Evolutionary conservation across 805 yeast genomes (phyloP).

Genomic region (Spathaspora boniae): DNA sequence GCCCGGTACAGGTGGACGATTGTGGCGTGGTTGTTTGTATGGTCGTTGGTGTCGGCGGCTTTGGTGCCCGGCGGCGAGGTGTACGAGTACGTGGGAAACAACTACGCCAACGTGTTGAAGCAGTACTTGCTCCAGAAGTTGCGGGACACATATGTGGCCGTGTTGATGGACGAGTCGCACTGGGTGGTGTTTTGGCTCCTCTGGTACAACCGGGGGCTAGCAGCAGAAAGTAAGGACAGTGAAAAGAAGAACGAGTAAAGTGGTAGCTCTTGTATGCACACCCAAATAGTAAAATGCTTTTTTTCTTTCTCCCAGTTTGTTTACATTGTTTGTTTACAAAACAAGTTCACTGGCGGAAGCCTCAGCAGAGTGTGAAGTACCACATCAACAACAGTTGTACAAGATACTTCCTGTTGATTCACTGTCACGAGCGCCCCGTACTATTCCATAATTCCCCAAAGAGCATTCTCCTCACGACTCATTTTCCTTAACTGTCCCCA

Average conservation of each 20-base stretch:
- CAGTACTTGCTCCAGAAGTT: not conserved
- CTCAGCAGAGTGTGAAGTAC: too few relatives aligned
- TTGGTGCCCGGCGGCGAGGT: not conserved
- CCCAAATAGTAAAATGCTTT: not conserved
- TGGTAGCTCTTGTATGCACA: not conserved
- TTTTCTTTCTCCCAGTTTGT: not conserved
- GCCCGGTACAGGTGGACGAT: not conserved
- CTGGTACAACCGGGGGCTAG: not conserved
- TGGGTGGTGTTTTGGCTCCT: slow-evolving; percentile 6
- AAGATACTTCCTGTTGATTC: too few relatives aligned
- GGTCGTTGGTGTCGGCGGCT: slow-evolving; percentile 3
- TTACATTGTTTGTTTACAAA: not conserved
- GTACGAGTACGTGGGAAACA: not conserved
- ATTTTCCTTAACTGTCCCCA: not conserved
- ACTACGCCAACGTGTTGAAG: slow-evolving; percentile 1
- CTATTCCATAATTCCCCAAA: too few relatives aligned
- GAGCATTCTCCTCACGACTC: too few relatives aligned
- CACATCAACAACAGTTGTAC: too few relatives aligned
- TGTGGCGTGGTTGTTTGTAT: slow-evolving; percentile 3
- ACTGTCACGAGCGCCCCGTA: too few relatives aligned
- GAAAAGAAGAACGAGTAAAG: not conserved
- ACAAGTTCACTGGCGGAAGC: too few relatives aligned
- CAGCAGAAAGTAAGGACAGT: not conserved
- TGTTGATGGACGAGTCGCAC: slow-evolving; percentile 4
- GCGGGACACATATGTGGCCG: slow-evolving; percentile 1